Evolutionary conservation across 192 early-diverging fungal species (phyloP), one percentile per base, ranked within the genome.

Genomic region (Lobosporangium transversale): DNA sequence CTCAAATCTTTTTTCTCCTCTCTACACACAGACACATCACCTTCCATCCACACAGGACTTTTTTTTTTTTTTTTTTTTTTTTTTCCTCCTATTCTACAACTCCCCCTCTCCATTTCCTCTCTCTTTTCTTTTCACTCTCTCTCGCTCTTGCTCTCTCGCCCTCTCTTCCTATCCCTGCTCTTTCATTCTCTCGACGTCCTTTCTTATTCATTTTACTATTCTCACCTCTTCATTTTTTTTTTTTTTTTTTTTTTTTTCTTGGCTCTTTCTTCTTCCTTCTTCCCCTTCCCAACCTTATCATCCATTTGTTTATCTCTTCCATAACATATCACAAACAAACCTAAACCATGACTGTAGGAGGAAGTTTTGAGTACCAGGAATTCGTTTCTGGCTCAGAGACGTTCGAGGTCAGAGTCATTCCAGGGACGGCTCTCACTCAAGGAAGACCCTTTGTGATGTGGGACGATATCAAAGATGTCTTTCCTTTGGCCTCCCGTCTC

Each of bases 391-490:
- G 44, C 5, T 21, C 58, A 18, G 44, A 60, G 10, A 49, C 58
- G 6, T 44, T 48, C 21, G 58, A 60, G 20, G 44, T 60, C 18
- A 36, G 35, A 5, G 62, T 47, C 27, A 33, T 65, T 18, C 37
- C 62, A 27, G 62, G 62, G 1, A 65, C 51, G 8, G 40, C 31
- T 0, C 36, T 24, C 26, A 65, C 62, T 2, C 24, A 47, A 20
- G 53, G 53, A 21, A 35, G 48, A 23, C 9, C 62, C n/a, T 65
- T 65, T 32, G 42, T 65, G 20, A 32, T 65, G 27, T 54, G 45
- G 40, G 31, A 32, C 18, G 62, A 65, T 47, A 27, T 65, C 24
- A 29, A 65, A 43, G 62, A 65, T 33, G 35, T 55, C 18, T 47
- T 65, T 12, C 62, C 62, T 1, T 23, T 27, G 4, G 62, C 53